A percentile compares a stretch with the other conserved stretches of the same genome.
These are phyloP conservation scores for Prinsepia uniflora DNA, from an alignment of 306 rosid genomes.

Conservation along the genomic window DNA sequence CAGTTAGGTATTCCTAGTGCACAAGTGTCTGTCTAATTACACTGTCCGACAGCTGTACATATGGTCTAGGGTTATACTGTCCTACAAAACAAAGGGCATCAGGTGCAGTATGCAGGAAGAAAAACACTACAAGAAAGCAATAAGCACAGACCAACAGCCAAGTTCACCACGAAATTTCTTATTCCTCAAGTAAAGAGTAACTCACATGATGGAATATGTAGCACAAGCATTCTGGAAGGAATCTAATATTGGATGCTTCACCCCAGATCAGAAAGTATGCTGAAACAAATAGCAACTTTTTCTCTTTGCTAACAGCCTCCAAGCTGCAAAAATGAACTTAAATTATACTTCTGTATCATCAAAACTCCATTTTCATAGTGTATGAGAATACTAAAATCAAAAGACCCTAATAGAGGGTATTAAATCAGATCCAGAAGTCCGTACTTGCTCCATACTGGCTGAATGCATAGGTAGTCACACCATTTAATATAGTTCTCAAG, in stretches of 20 bases:
- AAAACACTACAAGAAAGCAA: neutral
- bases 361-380: neutral
- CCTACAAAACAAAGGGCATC: neutral
- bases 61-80: no score
- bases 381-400: slow-evolving; percentile 13
- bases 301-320: slow-evolving; percentile 65
- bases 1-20: no score
- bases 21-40: no score
- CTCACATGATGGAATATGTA: slow-evolving; percentile 99
- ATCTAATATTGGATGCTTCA: slow-evolving; percentile 85
- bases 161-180: slow-evolving; percentile 1
- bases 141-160: slow-evolving; percentile 2
- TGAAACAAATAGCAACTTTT: slow-evolving; percentile 62
- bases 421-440: slow-evolving; percentile 10
- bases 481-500: slow-evolving; percentile 85
- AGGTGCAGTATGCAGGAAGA: neutral
- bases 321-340: slow-evolving; percentile 41
- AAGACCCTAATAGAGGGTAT: slow-evolving; percentile 12
- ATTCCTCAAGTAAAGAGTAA: slow-evolving; percentile 8
- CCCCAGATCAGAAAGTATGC: slow-evolving; percentile 89
- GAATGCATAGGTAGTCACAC: slow-evolving; percentile 80
- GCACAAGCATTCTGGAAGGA: slow-evolving; percentile 97
- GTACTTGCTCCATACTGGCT: slow-evolving; percentile 90
- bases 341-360: slow-evolving; percentile 16
- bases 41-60: no score